Evolutionary conservation across 106 monocot genomes (phyloP), one percentile per base, ranked within the genome.

Genomic region (Allium cepa): DNA sequence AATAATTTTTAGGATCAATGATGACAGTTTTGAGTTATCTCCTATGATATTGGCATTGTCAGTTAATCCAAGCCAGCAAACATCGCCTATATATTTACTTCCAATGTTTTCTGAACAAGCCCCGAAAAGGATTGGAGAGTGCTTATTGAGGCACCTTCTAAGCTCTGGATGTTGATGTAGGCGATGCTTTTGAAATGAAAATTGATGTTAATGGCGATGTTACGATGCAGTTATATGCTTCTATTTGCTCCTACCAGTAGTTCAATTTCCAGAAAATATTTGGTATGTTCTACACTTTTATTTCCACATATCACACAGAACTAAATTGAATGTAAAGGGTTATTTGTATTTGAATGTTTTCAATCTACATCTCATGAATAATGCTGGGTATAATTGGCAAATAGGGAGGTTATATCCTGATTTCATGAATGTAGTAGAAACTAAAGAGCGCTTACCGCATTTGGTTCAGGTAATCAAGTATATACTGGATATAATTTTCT

Each of bases 171-270:
- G 6, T n/a, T 74, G 11, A 94, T 62, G 8, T 81, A 15, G 82
- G 82, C 46, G 90, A 94, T 48, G 84, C 87, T 1, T 94, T 85
- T 45, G 87, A 94, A 73, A 75, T 80, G 52, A 72, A 46, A 26
- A 75, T 77, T 4, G 71, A 7, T 0, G 22, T 22, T 22, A 8
- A 1, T 0, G 87, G 81, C 22, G 69, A 72, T 56, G 8, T 76
- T 26, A 56, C 68, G 57, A 59, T 94, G 57, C 76, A 81, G 49
- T 12, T 94, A 53, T 77, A 80, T 53, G 82, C 79, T 8, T 77
- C 94, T 3, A 78, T 72, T 16, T 94, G 90, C 68, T 90, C 94
- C 49, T 94, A 94, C 75, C 70, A 72, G 48, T 94, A 90, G 94
- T 88, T 94, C 69, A 67, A 88, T 51, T 90, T 90, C 62, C 66